Evolutionary conservation across 116 monocot species (phyloP).

Genomic region (Phalaenopsis hybrid): DNA sequence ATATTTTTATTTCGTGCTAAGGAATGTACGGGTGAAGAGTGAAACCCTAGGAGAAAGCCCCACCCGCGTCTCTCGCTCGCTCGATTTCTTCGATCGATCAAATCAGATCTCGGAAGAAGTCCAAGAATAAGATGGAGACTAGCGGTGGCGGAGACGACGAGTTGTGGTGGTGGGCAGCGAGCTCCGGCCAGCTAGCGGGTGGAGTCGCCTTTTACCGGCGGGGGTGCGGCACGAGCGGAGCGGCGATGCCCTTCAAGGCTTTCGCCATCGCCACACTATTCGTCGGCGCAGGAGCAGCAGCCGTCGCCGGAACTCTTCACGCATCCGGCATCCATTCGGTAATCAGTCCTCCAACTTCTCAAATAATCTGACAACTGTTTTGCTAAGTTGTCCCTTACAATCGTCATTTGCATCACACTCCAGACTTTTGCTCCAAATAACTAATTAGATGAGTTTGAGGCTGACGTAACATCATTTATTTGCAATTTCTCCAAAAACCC

Average conservation of each 20-base stretch:
- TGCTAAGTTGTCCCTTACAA: not conserved
- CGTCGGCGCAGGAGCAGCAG: constrained; percentile 70
- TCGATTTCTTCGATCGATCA: not conserved
- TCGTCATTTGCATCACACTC: not conserved
- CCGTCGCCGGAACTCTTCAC: constrained; percentile 28
- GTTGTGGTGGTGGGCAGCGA: constrained; percentile 75
- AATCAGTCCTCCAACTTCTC: not conserved
- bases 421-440: not conserved
- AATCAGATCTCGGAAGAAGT: not conserved
- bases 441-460: not conserved
- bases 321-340: constrained; percentile 52
- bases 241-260: constrained; percentile 81
- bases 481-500: not conserved
- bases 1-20: too few species aligned
- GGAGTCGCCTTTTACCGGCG: constrained; percentile 48
- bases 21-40: too few species aligned
- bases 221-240: constrained; percentile 34
- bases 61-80: not conserved
- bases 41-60: not conserved
- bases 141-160: constrained; percentile 18
- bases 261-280: constrained; percentile 71
- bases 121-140: constrained; percentile 13
- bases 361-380: not conserved
- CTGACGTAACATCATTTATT: not conserved
- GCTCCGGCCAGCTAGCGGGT: constrained; percentile 50